A percentile compares a stretch with the other conserved stretches of the same genome.
Conservation (phyloP, 805 yeast genomes). For the Candida cerambycidarum region DNA sequence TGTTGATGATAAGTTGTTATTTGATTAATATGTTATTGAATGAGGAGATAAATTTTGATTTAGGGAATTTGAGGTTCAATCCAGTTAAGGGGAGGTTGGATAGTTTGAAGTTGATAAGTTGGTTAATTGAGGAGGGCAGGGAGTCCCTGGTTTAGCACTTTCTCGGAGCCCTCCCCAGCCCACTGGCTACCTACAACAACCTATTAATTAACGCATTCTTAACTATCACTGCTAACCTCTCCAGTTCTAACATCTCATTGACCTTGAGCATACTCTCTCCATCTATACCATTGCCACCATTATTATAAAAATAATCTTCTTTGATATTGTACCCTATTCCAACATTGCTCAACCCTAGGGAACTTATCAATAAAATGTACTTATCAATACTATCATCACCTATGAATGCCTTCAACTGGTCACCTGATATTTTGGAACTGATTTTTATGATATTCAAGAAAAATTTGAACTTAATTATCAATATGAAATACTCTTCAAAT, state of each 20-base stretch:
- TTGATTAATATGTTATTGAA: constrained; percentile 27
- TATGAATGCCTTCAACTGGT: constrained; percentile 1
- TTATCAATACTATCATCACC: constrained; percentile 8
- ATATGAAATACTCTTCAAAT: constrained; percentile 12
- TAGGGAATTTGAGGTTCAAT: constrained; percentile 43
- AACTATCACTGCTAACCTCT: constrained; percentile 7
- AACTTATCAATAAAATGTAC: constrained; percentile 12
- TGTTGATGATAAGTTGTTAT: constrained; percentile 40
- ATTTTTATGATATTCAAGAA: constrained; percentile 15
- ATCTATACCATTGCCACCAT: not conserved
- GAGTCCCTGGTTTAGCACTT: no score
- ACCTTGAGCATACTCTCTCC: not conserved
- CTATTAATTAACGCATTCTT: constrained; percentile 12
- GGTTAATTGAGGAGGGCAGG: constrained; percentile 4
- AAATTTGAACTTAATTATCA: constrained; percentile 12
- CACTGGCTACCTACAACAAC: not conserved
- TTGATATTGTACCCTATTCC: constrained; percentile 15
- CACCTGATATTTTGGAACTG: constrained; percentile 11
- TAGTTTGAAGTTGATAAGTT: constrained; percentile 26
- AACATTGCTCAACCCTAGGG: constrained; percentile 8
- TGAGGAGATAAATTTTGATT: constrained; percentile 34
- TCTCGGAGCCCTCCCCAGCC: no score
- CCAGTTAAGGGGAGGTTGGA: constrained; percentile 50
- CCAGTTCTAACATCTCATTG: constrained; percentile 9
- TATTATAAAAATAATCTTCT: constrained; percentile 12